Base-by-base conservation (phyloP, 768 basidiomycete genomes). In the Kwoniella pini region DNA sequence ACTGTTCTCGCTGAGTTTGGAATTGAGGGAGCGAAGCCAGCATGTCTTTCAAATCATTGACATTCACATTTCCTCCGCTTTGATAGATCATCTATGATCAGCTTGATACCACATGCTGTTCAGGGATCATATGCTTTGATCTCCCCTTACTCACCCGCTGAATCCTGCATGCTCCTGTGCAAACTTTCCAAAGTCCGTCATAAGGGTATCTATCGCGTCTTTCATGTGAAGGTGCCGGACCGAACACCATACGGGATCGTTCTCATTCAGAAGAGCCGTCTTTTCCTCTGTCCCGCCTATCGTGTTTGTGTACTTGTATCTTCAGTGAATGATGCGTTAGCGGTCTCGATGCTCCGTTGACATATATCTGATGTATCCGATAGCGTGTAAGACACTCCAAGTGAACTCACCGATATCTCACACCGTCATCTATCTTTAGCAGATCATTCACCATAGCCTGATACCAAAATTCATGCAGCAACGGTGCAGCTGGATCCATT, bases 41-140 rank as follows among this genome's bases (percentile, higher is more conserved):
- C 95, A 98, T 96, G 72, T 99, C 96, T 79, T 96, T 97, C 90
- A 99, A 94, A 79, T 97, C 95, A 71, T 93, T 95, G 46, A 99
- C 77, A 69, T 85, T 93, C 46, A 90, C 88, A 9, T 89, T 90
- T 43, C 88, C 87, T 69, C 90, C 86, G 26, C 88, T 88, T 57
- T 12, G 24, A 58, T n/a, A n/a, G n/a, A 53, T 33, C 33, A 9
- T 27, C 19, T 9, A 17, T 15, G 12, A 28, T 50, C 26, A 49
- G 68, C 48, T n/a, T 22, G 49, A 30, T 60, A 19, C 24, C 52
- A 53, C 54, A 4, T n/a, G 28, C 51, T 46, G 5, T n/a, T n/a
- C n/a, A n/a, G n/a, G n/a, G n/a, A n/a, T n/a, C 56, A 11, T 49
- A 60, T 44, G 11, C 22, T 4, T 19, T n/a, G 43, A 13, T 19